Evolutionary conservation across 441 rosid genomes (phyloP).

Genomic region (Populus trichocarpa): DNA sequence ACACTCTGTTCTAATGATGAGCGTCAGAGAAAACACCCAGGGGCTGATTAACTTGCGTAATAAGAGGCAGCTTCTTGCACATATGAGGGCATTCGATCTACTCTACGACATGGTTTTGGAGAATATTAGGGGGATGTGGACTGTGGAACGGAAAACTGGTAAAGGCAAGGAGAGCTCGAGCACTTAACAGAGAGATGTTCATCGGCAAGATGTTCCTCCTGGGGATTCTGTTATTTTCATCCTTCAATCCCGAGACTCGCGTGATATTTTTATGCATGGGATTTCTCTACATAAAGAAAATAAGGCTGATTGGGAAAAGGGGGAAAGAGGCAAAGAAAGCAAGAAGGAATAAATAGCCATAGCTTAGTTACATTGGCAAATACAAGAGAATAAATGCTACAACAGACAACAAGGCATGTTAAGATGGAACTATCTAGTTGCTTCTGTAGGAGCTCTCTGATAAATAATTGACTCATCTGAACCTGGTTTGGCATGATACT

Average conservation of each 20-base stretch:
- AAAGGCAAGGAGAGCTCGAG: slow-evolving; percentile 95
- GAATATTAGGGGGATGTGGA: background rate
- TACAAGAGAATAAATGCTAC: background rate
- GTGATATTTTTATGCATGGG: too few relatives aligned
- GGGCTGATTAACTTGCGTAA: slow-evolving; percentile 17
- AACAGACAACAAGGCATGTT: background rate
- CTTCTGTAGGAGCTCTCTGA: slow-evolving; percentile 52
- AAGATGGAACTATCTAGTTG: slow-evolving; percentile 13
- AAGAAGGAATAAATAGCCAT: background rate
- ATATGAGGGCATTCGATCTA: background rate
- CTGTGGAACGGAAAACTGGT: slow-evolving; percentile 68
- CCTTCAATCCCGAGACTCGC: slow-evolving; percentile 59
- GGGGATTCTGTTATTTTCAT: slow-evolving; percentile 93
- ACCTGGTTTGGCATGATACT: slow-evolving; percentile 51
- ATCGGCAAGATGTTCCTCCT: slow-evolving; percentile 86
- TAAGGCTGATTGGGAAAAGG: too few relatives aligned
- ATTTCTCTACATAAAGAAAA: too few relatives aligned
- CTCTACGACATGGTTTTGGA: background rate
- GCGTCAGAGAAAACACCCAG: slow-evolving; percentile 87
- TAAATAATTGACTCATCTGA: slow-evolving; percentile 49
- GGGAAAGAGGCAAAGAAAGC: too few relatives aligned
- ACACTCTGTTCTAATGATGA: slow-evolving; percentile 85
- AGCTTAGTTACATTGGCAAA: background rate
- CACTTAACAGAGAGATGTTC: slow-evolving; percentile 82
- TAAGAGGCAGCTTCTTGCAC: background rate